Evolutionary conservation across 495 filamentous ascomycete species (phyloP), one percentile per base, ranked within the genome.

Genomic region (Hyaloscypha finlandica): DNA sequence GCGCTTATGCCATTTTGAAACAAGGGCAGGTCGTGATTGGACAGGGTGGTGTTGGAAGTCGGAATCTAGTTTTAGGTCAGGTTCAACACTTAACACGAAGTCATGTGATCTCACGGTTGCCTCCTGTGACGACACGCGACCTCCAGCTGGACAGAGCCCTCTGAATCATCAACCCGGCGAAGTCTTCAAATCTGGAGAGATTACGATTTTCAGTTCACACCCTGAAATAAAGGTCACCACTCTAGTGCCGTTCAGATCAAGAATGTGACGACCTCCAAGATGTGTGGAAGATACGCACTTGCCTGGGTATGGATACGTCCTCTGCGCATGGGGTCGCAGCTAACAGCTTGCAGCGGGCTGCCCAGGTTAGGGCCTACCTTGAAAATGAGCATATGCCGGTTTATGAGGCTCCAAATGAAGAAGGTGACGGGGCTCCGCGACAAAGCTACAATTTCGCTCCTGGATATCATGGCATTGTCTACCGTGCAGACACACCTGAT

Each of bases 371-470:
- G 42, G 85, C 81, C 53, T 87, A 88, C 70, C 81, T 97, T 19
- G 80, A 90, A 74, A 81, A 91, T 61, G 83, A 92, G 67, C 80
- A 91, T 68, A 90, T 97, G 85, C 86, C 81, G 9, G 90, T 94
- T 8, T 84, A 91, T 63, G 90, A 95, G 54, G 88, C 85, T 6
- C 91, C 92, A 16, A 86, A 88, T 2, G 92, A 96, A 67, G 71
- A 75, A 5, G 74, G 56, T 25, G 80, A 84, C 30, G 76, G 74
- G 5, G 86, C 87, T 33, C 85, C 91, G 3, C 84, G 91, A 56
- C 90, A 92, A 72, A 91, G 85, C 59, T 97, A 95, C 78, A 99
- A 99, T 74, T 95, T 99, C 71, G 92, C 95, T 0, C 95, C 95
- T 0, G 90, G 93, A 2, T 90, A 90, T 71, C 80, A 92, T 73